These are phyloP conservation scores for Macadamia tetraphylla DNA, from an alignment of 164 flowering plant species.

Conservation along the genomic window DNA sequence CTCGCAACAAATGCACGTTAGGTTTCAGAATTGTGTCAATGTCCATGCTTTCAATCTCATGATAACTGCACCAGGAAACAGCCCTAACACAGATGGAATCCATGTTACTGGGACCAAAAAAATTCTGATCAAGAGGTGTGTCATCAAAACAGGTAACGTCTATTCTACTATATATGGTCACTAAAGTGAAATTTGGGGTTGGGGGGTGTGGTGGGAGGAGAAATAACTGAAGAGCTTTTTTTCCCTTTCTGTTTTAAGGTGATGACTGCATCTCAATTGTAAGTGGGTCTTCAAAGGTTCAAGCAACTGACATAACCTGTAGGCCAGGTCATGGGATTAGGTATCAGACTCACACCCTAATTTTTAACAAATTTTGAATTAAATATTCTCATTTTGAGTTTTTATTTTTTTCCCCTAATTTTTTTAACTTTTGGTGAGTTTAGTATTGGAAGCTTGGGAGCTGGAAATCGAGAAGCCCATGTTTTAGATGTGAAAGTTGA, in stretches of 20 bases:
- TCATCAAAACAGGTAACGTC: constrained; percentile 2
- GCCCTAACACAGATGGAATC: constrained; percentile 12
- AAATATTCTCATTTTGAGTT: neutral
- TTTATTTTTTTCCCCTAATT: neutral
- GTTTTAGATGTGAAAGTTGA: constrained; percentile 42
- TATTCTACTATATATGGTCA: neutral
- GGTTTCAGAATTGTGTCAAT: constrained; percentile 36
- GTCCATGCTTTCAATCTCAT: constrained; percentile 28
- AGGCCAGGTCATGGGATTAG: constrained; percentile 91
- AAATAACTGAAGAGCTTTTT: neutral
- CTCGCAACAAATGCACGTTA: constrained; percentile 70
- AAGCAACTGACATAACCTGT: constrained; percentile 36
- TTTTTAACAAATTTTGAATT: neutral
- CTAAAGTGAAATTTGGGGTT: too few relatives aligned
- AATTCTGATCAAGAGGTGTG: neutral
- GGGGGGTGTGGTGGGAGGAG: too few relatives aligned
- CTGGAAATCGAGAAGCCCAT: constrained; percentile 31
- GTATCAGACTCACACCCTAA: constrained; percentile 16
- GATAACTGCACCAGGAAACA: neutral
- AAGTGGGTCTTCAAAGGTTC: constrained; percentile 5
- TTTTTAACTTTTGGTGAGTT: neutral
- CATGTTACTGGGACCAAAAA: constrained; percentile 2
- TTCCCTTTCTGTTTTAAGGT: too few relatives aligned
- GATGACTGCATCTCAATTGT: constrained; percentile 54
- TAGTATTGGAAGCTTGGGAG: constrained; percentile 69